Evolutionary conservation across 352 stramenopile species (phyloP), one percentile per base, ranked within the genome.

Genomic region (Phytopythium delawarense): DNA sequence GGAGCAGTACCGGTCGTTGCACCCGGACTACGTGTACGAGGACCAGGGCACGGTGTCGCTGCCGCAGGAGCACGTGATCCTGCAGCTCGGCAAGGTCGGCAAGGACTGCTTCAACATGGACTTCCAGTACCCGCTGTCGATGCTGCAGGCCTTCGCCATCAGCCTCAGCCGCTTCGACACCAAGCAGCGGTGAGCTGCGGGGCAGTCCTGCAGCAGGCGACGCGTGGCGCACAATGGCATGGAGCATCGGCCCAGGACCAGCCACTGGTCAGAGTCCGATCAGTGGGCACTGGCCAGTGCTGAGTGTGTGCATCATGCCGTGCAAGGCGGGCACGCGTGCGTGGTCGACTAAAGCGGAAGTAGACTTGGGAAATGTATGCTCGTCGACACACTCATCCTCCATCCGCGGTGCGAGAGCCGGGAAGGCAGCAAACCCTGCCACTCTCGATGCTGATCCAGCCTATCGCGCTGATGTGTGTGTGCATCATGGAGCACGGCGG

Each of bases 91-190:
- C 51, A 89, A 90, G 62, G 89, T 96, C 21, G 88, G 88, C 61
- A 95, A 97, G 55, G 83, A 98, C 72, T 96, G 91, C 72, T 98
- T 98, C 79, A 98, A 97, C 70, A 95, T 98, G 83, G 92, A 98
- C 70, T 96, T 96, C 65, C 85, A 96, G 67, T 97, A 96, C 73
- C 92, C 92, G 23, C 74, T 98, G 28, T 96, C 87, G 23, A 87
- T 96, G 77, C 71, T 98, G 2, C 90, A 97, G 74, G 92, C 91
- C 0, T 98, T 98, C 57, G 92, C 86, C 20, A 97, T 98, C 65
- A 91, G 85, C 61, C 79, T 98, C 60, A 94, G 80, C 59, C 81
- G 94, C 39, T 98, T 98, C 62, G 91, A 97, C 70, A 93, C 84
- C 28, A 96, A 96, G 67, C 85, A 92, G 61, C 60, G 77, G 63